Base-by-base conservation (phyloP, 2,329 filamentous ascomycete genomes). In the Aspergillus tamarii region DNA sequence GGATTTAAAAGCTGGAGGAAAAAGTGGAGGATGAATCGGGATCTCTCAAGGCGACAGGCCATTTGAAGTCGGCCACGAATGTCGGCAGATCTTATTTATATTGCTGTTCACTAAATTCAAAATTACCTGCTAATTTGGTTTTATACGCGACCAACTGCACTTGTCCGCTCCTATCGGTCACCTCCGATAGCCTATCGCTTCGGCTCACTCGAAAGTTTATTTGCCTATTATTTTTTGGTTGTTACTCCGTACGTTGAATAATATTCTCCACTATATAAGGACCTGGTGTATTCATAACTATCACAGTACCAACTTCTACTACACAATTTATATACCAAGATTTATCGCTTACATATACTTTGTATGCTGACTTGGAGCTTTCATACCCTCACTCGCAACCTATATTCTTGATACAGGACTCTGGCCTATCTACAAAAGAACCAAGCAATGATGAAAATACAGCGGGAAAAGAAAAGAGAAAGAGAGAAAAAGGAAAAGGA, bases 141-240 rank as follows among this genome's bases (percentile, higher is more conserved):
- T 43, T 23, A 46, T 46, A 11, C 28, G 9, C 5, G 32, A n/a
- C 39, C 28, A 61, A 28, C 12, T 28, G 19, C 50, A 11, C 28
- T 54, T 8, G 34, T 45, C 62, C 56, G 52, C 26, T 32, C 46
- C 28, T 41, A 43, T 67, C 67, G 67, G 67, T 62, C 61, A 65
- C 53, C 66, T 67, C 67, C 67, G 67, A 69, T 59, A 30, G 57
- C 59, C 58, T 58, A 43, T 61, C 59, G 26, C 50, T 53, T 53
- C 23, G 21, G 39, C 39, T n/a, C 39, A 19, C 16, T 41, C 39
- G 39, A 19, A 41, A 19, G 3, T 41, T 41, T 19, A 19, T n/a
- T 41, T 41, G 19, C 7, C 3, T 19, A 19, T 41, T 19, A 3
- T 19, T 9, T 41, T 41, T 41, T 19, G 8, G 19, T 41, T 19